A percentile compares a stretch with the other conserved stretches of the same genome.
Conservation (phyloP, 495 filamentous ascomycete genomes). For the Diplogelasinospora grovesii region DNA sequence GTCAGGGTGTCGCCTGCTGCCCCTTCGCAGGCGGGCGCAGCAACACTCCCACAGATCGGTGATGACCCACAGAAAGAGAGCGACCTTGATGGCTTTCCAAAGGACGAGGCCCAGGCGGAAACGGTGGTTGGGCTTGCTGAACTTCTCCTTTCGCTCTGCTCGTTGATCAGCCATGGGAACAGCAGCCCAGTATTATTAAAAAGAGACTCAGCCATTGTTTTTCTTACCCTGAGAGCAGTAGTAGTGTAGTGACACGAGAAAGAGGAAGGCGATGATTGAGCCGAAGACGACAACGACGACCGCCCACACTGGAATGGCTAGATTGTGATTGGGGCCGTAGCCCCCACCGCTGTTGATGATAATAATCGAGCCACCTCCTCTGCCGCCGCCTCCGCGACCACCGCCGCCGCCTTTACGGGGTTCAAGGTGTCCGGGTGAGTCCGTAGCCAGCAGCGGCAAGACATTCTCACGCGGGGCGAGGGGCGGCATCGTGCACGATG, state of each 20-base stretch:
- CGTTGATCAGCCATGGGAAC: too few relatives aligned
- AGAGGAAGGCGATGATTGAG: not conserved
- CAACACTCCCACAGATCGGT: not conserved
- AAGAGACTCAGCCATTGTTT: too few relatives aligned
- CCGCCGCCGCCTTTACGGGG: not conserved
- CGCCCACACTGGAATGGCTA: conserved; percentile 6
- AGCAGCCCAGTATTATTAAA: too few relatives aligned
- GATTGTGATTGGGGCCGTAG: not conserved
- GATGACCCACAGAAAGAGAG: conserved; percentile 4
- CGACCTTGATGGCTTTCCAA: conserved; percentile 5
- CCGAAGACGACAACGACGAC: conserved; percentile 3
- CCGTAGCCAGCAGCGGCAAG: too few relatives aligned
- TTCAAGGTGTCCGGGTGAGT: too few relatives aligned
- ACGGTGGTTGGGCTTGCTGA: not conserved
- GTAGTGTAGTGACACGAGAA: not conserved
- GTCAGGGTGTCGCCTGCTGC: too few relatives aligned
- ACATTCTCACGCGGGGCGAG: too few relatives aligned
- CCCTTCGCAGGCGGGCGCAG: not conserved
- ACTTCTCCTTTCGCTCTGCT: conserved; percentile 5
- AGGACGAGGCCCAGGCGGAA: not conserved
- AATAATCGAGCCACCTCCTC: not conserved
- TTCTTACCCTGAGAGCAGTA: conserved; percentile 1
- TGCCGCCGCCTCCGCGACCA: not conserved
- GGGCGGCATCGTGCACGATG: too few relatives aligned
- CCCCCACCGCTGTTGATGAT: not conserved